Percentiles rank a stretch among this genome's conserved stretches.
These are phyloP conservation scores for Globisporangium recalcitrans DNA, from an alignment of 352 stramenopile species.

Conservation along the genomic window DNA sequence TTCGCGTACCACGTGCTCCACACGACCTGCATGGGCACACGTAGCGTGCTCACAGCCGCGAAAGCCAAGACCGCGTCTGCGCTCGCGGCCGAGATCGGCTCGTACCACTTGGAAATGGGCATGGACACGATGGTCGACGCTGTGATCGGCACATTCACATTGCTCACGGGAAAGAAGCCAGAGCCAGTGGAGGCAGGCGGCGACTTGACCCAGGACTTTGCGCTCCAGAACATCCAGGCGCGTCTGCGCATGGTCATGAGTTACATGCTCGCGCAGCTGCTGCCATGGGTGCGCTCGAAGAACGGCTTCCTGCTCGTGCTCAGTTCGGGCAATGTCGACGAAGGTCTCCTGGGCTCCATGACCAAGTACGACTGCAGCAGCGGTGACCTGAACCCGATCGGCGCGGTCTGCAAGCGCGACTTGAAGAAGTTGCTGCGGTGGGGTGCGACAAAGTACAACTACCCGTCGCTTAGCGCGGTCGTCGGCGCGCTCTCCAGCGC, in stretches of 20 bases:
- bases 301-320: conserved; percentile 97
- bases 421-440: conserved; percentile 96
- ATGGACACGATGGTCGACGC: conserved; percentile 95
- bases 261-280: conserved; percentile 97
- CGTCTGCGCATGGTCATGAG: conserved; percentile 97
- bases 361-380: conserved; percentile 99
- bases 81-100: conserved; percentile 90
- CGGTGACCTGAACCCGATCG: conserved; percentile 98
- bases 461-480: conserved; percentile 89
- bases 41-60: conserved; percentile 91
- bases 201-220: conserved; percentile 92
- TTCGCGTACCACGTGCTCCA: conserved; percentile 93
- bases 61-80: conserved; percentile 88
- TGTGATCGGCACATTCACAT: conserved; percentile 69
- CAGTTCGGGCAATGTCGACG: conserved; percentile 97
- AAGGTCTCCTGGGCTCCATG: conserved; percentile 98
- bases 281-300: conserved; percentile 95
- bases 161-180: conserved; percentile 88
- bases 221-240: conserved; percentile 98
- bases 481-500: conserved; percentile 93
- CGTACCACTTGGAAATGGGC: conserved; percentile 93
- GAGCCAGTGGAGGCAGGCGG: conserved; percentile 87
- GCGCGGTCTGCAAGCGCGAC: conserved; percentile 93
- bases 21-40: conserved; percentile 98
- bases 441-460: conserved; percentile 89